These are phyloP conservation scores for Polytrichum formosum DNA, from an alignment of 225 moss, liverwort and hornwort species.

Conservation along the genomic window DNA sequence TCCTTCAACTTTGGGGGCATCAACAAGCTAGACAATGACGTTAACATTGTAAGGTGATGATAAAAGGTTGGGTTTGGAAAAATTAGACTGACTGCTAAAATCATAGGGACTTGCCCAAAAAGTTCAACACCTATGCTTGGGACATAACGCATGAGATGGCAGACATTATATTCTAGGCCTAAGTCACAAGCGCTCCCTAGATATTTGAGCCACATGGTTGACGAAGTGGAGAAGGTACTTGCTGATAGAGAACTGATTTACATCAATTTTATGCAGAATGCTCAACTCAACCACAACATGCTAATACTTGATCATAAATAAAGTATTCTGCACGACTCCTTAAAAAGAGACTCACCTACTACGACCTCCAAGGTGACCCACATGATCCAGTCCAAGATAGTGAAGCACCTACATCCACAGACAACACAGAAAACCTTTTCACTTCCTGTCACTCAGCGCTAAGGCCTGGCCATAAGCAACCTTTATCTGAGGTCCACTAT, in stretches of 20 bases:
- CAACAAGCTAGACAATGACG: constrained; percentile 41
- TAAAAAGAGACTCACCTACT: constrained; percentile 38
- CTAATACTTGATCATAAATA: background rate
- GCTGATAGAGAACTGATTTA: too few relatives aligned
- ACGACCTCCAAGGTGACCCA: constrained; percentile 90
- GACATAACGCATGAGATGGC: too few relatives aligned
- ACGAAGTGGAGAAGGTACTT: too few relatives aligned
- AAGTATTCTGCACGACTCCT: background rate
- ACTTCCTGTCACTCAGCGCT: background rate
- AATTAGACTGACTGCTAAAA: background rate
- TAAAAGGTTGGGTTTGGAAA: background rate
- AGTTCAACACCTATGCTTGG: too few relatives aligned
- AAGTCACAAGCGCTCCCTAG: too few relatives aligned
- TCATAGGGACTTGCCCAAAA: too few relatives aligned
- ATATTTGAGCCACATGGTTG: too few relatives aligned
- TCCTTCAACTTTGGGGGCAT: constrained; percentile 74
- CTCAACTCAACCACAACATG: too few relatives aligned
- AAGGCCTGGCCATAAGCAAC: too few relatives aligned
- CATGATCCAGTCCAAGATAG: constrained; percentile 89
- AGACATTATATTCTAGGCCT: too few relatives aligned
- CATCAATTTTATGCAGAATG: too few relatives aligned
- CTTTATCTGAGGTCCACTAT: too few relatives aligned
- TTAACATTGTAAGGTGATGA: background rate
- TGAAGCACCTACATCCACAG: constrained; percentile 59
- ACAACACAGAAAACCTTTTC: background rate